Evolutionary conservation across 2,329 filamentous ascomycete species (phyloP).

Genomic region (Colletotrichum gigasporum): DNA sequence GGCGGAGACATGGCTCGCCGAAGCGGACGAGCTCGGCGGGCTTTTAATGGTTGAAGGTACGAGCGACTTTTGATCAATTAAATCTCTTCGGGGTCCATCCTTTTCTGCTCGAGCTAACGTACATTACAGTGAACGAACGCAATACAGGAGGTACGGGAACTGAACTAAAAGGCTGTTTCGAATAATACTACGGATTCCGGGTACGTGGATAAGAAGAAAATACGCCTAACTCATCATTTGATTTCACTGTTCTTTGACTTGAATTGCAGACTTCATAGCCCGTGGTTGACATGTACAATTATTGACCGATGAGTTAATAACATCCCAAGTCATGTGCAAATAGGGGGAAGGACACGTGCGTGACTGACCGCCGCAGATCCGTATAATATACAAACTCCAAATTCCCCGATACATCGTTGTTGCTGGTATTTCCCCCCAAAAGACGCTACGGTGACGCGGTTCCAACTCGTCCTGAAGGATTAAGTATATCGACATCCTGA

Average conservation of each 20-base stretch:
- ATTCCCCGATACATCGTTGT: background rate
- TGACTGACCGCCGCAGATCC: background rate
- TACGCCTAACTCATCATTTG: too few relatives aligned
- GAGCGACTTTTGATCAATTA: too few relatives aligned
- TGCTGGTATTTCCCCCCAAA: background rate
- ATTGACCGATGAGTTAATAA: background rate
- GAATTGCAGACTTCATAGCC: too few relatives aligned
- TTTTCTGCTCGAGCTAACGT: too few relatives aligned
- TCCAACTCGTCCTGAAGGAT: background rate
- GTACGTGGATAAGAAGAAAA: too few relatives aligned
- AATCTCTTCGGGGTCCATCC: too few relatives aligned
- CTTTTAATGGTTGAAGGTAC: constrained; percentile 34
- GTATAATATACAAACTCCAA: constrained; percentile 14
- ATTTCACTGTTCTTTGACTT: too few relatives aligned
- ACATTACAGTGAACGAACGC: too few relatives aligned
- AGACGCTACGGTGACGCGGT: background rate
- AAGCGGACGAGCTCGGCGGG: constrained; percentile 32
- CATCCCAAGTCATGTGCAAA: background rate
- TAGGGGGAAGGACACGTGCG: background rate
- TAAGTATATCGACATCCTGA: constrained; percentile 2
- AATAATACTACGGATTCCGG: too few relatives aligned
- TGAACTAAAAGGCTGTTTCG: too few relatives aligned
- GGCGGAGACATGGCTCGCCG: constrained; percentile 32
- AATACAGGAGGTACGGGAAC: too few relatives aligned
- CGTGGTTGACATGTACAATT: background rate